These are phyloP conservation scores for Besnoitia besnoiti DNA, from an alignment of 169 alveolate genomes.

Conservation along the genomic window DNA sequence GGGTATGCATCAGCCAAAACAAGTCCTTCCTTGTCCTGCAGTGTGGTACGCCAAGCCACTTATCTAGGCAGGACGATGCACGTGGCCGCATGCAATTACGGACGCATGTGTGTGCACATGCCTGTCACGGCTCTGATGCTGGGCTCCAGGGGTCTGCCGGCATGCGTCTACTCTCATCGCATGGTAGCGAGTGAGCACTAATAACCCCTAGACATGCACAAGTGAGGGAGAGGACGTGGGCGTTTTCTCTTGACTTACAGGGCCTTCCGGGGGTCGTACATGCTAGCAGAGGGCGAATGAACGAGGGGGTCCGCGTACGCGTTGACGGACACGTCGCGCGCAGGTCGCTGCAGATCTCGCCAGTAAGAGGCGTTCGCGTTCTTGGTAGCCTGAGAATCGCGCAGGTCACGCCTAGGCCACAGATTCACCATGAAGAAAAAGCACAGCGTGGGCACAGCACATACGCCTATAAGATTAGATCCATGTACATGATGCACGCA, in stretches of 20 bases:
- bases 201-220: no score
- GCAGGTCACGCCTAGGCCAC: no score
- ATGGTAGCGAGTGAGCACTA: conserved; percentile 46
- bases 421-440: no score
- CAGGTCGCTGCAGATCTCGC: neutral
- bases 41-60: no score
- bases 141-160: conserved; percentile 35
- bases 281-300: conserved; percentile 50
- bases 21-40: no score
- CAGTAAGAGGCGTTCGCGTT: neutral
- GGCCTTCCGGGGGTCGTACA: conserved; percentile 52
- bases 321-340: neutral
- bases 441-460: no score
- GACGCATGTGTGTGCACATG: neutral
- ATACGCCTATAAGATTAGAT: no score
- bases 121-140: neutral
- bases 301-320: conserved; percentile 44
- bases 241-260: conserved; percentile 42
- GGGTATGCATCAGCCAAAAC: no score
- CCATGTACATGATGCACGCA: no score
- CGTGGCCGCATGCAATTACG: neutral
- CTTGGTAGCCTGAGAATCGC: neutral
- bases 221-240: no score
- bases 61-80: no score
- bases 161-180: conserved; percentile 43